These are phyloP conservation scores for Cenchrus americanus DNA, from an alignment of 176 grass and related monocot species.

Conservation along the genomic window DNA sequence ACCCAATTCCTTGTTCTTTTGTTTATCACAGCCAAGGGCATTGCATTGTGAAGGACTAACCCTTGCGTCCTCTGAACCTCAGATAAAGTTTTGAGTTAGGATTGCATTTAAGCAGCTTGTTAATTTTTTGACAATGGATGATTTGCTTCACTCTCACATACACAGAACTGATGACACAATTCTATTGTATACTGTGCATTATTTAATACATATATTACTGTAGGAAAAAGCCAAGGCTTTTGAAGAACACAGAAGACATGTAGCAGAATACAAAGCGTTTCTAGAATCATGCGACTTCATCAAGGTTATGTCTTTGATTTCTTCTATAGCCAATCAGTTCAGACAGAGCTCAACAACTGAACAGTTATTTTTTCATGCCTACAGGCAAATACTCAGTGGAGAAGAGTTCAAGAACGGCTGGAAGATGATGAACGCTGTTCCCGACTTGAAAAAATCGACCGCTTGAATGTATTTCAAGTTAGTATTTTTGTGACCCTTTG, in stretches of 20 bases:
- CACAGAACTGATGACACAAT: not conserved
- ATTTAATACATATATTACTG: conserved; percentile 35
- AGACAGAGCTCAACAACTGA: conserved; percentile 17
- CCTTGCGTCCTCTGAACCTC: not conserved
- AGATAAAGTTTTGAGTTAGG: conserved; percentile 9
- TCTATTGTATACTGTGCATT: not conserved
- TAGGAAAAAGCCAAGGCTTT: conserved; percentile 92
- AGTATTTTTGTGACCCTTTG: conserved; percentile 25
- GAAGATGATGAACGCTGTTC: conserved; percentile 87
- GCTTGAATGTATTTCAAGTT: conserved; percentile 93
- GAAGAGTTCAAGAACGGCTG: conserved; percentile 89
- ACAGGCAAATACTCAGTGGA: conserved; percentile 82
- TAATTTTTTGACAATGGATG: not conserved
- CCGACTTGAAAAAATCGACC: conserved; percentile 91
- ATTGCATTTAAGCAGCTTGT: not conserved
- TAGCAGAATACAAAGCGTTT: conserved; percentile 81
- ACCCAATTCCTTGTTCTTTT: not conserved
- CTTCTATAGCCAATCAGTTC: conserved; percentile 26
- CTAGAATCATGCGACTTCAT: conserved; percentile 98
- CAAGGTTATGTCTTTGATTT: conserved; percentile 63
- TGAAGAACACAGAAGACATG: conserved; percentile 78
- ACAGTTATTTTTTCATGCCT: conserved; percentile 22
- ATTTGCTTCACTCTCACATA: not conserved
- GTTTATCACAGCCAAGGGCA: not conserved
- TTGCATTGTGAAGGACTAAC: not conserved